These are phyloP conservation scores for Backusella luteola DNA, from an alignment of 192 early-diverging fungal genomes.

Conservation along the genomic window DNA sequence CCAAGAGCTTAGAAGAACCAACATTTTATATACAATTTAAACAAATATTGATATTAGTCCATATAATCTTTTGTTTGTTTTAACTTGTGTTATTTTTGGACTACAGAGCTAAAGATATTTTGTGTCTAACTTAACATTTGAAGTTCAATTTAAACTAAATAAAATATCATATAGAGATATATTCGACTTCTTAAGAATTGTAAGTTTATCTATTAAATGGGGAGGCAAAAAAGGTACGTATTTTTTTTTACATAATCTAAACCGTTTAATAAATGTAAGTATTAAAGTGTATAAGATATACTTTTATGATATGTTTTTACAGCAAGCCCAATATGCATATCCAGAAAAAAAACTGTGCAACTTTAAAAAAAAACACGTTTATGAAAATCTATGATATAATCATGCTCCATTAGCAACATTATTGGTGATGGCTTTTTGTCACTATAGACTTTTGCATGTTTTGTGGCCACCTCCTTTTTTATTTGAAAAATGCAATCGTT, in stretches of 20 bases:
- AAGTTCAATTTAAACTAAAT: not conserved
- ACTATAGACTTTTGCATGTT: no score
- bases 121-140: not conserved
- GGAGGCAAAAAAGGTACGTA: not conserved
- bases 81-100: not conserved
- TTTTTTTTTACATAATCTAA: not conserved
- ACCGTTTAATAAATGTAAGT: not conserved
- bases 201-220: not conserved
- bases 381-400: not conserved
- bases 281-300: not conserved
- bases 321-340: not conserved
- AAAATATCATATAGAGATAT: not conserved
- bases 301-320: not conserved
- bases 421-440: no score
- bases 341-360: conserved; percentile 1
- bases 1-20: not conserved
- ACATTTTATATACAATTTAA: not conserved
- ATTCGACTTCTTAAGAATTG: no score
- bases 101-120: not conserved
- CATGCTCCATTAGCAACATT: no score
- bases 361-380: not conserved
- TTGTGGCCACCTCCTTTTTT: no score
- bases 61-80: not conserved
- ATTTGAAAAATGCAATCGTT: not conserved
- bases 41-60: not conserved